Evolutionary conservation across 2,329 filamentous ascomycete genomes (phyloP).

Genomic region (Beauveria caledonica): DNA sequence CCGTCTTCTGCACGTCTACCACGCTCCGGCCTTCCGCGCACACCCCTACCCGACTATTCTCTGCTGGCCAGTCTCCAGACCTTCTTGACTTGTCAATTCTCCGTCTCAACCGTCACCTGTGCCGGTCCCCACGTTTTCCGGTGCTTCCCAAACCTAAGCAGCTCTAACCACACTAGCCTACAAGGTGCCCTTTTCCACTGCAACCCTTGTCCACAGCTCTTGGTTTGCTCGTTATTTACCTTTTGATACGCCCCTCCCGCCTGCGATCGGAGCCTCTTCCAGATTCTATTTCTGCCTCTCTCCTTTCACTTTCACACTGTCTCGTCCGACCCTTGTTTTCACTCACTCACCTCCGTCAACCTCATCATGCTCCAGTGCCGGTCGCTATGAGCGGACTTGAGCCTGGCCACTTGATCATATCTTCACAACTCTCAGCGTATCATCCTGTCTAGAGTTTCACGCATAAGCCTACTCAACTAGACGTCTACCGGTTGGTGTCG

Average conservation of each 20-base stretch:
- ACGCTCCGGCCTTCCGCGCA: slow-evolving; percentile 5
- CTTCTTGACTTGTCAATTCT: slow-evolving; percentile 3
- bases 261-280: slow-evolving; percentile 10
- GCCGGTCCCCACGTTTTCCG: slow-evolving; percentile 3
- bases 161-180: slow-evolving; percentile 19
- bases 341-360: slow-evolving; percentile 13
- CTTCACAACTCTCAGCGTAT: slow-evolving; percentile 12
- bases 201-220: slow-evolving; percentile 15
- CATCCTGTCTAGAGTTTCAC: background rate
- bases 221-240: slow-evolving; percentile 6
- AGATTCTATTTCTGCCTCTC: slow-evolving; percentile 10
- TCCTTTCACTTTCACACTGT: background rate
- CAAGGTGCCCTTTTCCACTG: slow-evolving; percentile 17
- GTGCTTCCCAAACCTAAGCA: slow-evolving; percentile 11
- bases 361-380: slow-evolving; percentile 25
- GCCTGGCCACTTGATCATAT: slow-evolving; percentile 26
- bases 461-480: background rate
- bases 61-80: background rate
- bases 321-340: slow-evolving; percentile 2
- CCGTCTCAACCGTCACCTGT: slow-evolving; percentile 1
- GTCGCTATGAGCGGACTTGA: slow-evolving; percentile 29
- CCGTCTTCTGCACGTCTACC: background rate
- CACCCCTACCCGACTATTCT: background rate
- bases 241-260: slow-evolving; percentile 6
- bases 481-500: background rate